Percentiles rank a stretch among this genome's conserved stretches.
phyloP scores from a whole-genome alignment of 2,329 filamentous ascomycete species.

The Pseudogymnoascus sp. region DNA sequence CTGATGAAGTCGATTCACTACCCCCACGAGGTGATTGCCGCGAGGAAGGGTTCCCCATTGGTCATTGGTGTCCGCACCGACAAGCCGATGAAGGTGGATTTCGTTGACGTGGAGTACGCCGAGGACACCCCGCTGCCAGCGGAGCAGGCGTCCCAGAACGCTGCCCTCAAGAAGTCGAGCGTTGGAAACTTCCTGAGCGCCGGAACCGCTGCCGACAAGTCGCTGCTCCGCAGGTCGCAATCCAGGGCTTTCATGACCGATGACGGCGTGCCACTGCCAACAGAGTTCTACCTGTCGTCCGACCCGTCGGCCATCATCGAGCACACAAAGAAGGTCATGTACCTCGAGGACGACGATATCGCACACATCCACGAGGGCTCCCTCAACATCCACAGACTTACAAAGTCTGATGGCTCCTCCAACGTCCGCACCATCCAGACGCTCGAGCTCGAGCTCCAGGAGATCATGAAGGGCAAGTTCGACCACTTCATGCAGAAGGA shows the following conservation, averaged over 20 bases:
- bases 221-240: slow-evolving; percentile 93
- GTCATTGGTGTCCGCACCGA: slow-evolving; percentile 95
- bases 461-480: slow-evolving; percentile 99
- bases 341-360: slow-evolving; percentile 99
- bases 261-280: slow-evolving; percentile 94
- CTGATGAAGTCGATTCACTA: slow-evolving; percentile 98
- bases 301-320: slow-evolving; percentile 97
- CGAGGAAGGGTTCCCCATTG: slow-evolving; percentile 94
- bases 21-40: slow-evolving; percentile 94
- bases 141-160: slow-evolving; percentile 92
- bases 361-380: slow-evolving; percentile 98
- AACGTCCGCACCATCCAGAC: slow-evolving; percentile 98
- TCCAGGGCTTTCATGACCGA: slow-evolving; percentile 98
- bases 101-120: slow-evolving; percentile 96
- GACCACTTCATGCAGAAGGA: slow-evolving; percentile 99
- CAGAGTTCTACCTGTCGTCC: slow-evolving; percentile 98
- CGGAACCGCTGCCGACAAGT: slow-evolving; percentile 86
- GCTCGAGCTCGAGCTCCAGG: slow-evolving; percentile 95
- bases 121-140: slow-evolving; percentile 74
- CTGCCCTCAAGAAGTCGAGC: slow-evolving; percentile 84
- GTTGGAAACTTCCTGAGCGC: slow-evolving; percentile 58
- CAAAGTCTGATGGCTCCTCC: slow-evolving; percentile 92
- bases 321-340: slow-evolving; percentile 99
- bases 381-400: slow-evolving; percentile 96
- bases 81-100: slow-evolving; percentile 99